phyloP scores from a whole-genome alignment of 306 rosid species.

The Cicer pinnatifidum region DNA sequence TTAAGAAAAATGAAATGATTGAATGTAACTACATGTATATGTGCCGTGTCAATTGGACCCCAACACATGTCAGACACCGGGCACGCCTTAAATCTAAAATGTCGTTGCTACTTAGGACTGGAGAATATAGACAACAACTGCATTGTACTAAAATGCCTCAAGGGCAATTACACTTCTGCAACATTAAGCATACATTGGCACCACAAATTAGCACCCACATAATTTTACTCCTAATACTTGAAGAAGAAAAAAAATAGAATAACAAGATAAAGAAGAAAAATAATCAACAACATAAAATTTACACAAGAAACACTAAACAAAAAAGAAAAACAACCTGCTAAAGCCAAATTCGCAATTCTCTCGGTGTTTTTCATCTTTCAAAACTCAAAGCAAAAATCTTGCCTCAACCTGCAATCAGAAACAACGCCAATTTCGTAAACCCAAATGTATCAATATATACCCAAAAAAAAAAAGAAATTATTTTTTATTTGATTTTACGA shows the following conservation, averaged over 20 bases:
- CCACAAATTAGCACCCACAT: conserved; percentile 25
- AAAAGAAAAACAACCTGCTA: conserved; percentile 58
- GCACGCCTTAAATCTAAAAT: not conserved
- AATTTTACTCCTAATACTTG: not conserved
- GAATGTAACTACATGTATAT: not conserved
- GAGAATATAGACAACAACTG: not conserved
- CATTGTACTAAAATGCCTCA: conserved; percentile 18
- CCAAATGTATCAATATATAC: conserved; percentile 4
- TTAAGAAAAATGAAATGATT: not conserved
- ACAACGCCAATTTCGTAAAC: conserved; percentile 38
- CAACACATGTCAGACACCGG: too few species aligned
- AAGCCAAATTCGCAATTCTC: conserved; percentile 79
- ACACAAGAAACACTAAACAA: conserved; percentile 15
- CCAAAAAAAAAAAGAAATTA: not conserved
- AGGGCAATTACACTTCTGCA: conserved; percentile 22
- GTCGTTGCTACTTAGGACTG: not conserved
- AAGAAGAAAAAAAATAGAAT: not conserved
- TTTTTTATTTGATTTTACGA: not conserved
- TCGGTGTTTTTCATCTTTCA: conserved; percentile 68
- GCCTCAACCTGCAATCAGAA: conserved; percentile 52
- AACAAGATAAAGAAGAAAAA: not conserved
- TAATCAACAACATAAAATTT: not conserved
- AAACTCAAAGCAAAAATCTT: conserved; percentile 21
- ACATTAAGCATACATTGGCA: conserved; percentile 13
- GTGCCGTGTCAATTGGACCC: too few species aligned